Evolutionary conservation across 1,284 basidiomycete genomes (phyloP), one percentile per base, ranked within the genome.

Genomic region (Pisolithus thermaeus): DNA sequence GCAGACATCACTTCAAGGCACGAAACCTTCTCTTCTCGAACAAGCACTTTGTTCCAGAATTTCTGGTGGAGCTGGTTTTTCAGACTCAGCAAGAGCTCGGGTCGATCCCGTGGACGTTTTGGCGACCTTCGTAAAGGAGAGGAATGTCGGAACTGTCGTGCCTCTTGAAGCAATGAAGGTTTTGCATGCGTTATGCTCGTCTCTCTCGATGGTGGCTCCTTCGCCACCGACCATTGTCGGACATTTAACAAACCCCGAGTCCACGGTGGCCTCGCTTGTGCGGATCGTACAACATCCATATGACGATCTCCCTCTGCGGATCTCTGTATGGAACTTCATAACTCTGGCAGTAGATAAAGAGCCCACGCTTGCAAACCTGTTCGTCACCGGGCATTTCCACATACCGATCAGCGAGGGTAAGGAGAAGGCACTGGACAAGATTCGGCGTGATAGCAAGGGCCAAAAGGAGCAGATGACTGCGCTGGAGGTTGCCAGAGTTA

Each of bases 311-410:
- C 63, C 75, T 3, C 73, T 92, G 28, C 81, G 89, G 6, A 81
- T 81, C 41, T 79, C 85, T 0, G 80, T 90, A 1, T 97, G 94
- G 92, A 80, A 78, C 53, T 87, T 97, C 60, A 82, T 96, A 25
- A 76, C 87, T 0, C 76, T 90, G 12, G 85, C 92, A 3, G 83
- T 94, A 20, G 84, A 91, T 56, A 87, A 84, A 51, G 92, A 96
- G 62, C 92, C 94, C 1, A 92, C 93, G 0, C 76, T 97, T 5
- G 91, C 91, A 0, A 80, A 81, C 42, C 75, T 97, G 16, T 86
- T 96, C 52, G 82, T 92, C 48, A 83, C 82, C 0, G 93, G 84
- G 2, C 78, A 79, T 50, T 84, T 81, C 67, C 79, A 76, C 51
- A 71, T 75, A 35, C 77, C 81, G 1, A 68, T 51, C 27, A 46